Percentiles rank a stretch among this genome's conserved stretches.
These are phyloP conservation scores for Ottelia alismoides DNA, from an alignment of 106 monocot genomes.

Conservation along the genomic window DNA sequence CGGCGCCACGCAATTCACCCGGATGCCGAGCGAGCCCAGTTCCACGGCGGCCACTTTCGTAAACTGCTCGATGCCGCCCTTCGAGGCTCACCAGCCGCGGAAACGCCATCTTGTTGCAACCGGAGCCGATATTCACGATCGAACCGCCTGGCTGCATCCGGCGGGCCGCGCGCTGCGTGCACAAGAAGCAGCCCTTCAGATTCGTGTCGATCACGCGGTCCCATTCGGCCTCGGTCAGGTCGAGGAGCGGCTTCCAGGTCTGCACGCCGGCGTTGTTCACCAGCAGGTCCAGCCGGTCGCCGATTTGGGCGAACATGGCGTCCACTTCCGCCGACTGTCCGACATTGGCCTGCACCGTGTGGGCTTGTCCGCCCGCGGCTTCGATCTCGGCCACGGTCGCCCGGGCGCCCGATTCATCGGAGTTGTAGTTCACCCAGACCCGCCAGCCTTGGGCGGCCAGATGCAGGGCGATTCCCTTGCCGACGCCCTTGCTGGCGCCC, in stretches of 20 bases:
- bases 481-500: constrained; percentile 5
- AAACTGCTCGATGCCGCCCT: constrained; percentile 28
- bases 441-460: constrained; percentile 6
- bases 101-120: too few species aligned
- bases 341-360: constrained; percentile 18
- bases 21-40: constrained; percentile 24
- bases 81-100: constrained; percentile 17
- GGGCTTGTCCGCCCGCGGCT: constrained; percentile 10
- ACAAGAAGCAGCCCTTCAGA: constrained; percentile 28
- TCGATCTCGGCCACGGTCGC: too few species aligned
- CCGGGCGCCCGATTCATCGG: constrained; percentile 1
- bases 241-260: constrained; percentile 10
- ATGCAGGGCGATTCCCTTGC: constrained; percentile 4
- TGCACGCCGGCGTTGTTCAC: constrained; percentile 24
- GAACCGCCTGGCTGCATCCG: constrained; percentile 21
- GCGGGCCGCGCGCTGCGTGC: constrained; percentile 24
- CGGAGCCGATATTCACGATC: too few species aligned
- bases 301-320: constrained; percentile 24
- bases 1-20: constrained; percentile 28
- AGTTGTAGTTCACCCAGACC: background rate
- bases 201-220: constrained; percentile 18
- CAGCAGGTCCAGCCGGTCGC: constrained; percentile 14
- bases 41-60: constrained; percentile 31
- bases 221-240: constrained; percentile 10
- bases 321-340: constrained; percentile 11